A percentile compares a stretch with the other conserved stretches of the same genome.
Evolutionary conservation across 345 rosid genomes (phyloP).

Genomic region (Eucalyptus tenuipes): DNA sequence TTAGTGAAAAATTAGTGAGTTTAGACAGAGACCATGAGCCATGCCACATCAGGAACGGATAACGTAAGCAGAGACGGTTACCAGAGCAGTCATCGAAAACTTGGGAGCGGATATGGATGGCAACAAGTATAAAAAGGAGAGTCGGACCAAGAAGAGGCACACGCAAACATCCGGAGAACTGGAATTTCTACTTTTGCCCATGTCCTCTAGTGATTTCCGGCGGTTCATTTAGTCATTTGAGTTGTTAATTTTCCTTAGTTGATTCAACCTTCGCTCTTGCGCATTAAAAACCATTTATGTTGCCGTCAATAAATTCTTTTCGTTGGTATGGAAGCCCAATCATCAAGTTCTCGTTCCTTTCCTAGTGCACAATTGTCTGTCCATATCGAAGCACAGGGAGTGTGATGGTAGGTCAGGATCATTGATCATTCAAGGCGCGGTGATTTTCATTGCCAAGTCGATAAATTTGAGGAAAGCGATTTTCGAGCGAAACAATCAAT

Average conservation of each 20-base stretch:
- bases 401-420: not conserved
- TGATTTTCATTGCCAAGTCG: not conserved
- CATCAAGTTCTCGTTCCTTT: not conserved
- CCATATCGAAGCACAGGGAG: not conserved
- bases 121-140: not conserved
- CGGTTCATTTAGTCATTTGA: not conserved
- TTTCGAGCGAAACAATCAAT: not conserved
- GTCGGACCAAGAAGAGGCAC: not conserved
- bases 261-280: not conserved
- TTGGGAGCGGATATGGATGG: not conserved
- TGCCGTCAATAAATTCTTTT: not conserved
- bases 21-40: not conserved
- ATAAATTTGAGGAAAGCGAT: not conserved
- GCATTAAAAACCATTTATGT: not conserved
- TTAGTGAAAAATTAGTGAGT: not conserved
- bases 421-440: not conserved
- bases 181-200: not conserved
- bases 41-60: not conserved
- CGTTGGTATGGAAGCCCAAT: not conserved
- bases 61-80: not conserved
- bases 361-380: not conserved
- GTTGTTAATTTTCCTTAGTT: not conserved
- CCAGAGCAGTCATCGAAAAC: not conserved
- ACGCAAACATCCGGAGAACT: not conserved
- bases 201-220: not conserved